These are phyloP conservation scores for Phtheirospermum japonicum DNA, from an alignment of 257 asterid genomes.

Conservation along the genomic window DNA sequence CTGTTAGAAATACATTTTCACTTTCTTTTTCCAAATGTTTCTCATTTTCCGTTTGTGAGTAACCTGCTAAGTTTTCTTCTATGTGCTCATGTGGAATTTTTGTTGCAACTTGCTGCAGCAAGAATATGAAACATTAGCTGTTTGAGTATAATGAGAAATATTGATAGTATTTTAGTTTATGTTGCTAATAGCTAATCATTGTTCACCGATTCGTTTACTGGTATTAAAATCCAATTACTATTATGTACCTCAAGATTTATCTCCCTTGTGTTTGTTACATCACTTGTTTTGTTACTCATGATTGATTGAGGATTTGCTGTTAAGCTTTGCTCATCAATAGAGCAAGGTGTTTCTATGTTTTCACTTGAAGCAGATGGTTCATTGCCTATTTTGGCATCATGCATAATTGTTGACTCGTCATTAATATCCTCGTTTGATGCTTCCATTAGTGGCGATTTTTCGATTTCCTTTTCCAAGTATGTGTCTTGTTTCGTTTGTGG, in stretches of 20 bases:
- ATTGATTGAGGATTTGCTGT: slow-evolving; percentile 5
- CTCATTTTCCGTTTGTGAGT: slow-evolving; percentile 17
- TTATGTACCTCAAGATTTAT: slow-evolving; percentile 24
- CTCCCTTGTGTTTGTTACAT: slow-evolving; percentile 15
- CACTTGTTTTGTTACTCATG: slow-evolving; percentile 3
- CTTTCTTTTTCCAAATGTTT: slow-evolving; percentile 17
- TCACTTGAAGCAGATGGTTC: slow-evolving; percentile 20
- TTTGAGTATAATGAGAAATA: slow-evolving; percentile 3
- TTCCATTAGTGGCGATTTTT: slow-evolving; percentile 20
- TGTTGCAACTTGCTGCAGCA: slow-evolving; percentile 4
- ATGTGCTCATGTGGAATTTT: slow-evolving; percentile 21
- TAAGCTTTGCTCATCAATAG: slow-evolving; percentile 23
- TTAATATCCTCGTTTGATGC: slow-evolving; percentile 21
- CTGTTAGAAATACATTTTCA: too few relatives aligned
- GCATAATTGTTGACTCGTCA: slow-evolving; percentile 14
- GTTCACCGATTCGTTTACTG: slow-evolving; percentile 3
- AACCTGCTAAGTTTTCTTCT: slow-evolving; percentile 11
- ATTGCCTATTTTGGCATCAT: background rate
- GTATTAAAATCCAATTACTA: slow-evolving; percentile 9
- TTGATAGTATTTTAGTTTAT: background rate
- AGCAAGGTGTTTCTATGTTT: slow-evolving; percentile 22
- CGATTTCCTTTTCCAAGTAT: slow-evolving; percentile 19
- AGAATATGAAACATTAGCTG: background rate
- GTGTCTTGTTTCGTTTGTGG: slow-evolving; percentile 21
- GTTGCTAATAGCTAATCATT: background rate